Evolutionary conservation across 495 filamentous ascomycete species (phyloP), one percentile per base, ranked within the genome.

Genomic region (Hypoxylon trugodes): DNA sequence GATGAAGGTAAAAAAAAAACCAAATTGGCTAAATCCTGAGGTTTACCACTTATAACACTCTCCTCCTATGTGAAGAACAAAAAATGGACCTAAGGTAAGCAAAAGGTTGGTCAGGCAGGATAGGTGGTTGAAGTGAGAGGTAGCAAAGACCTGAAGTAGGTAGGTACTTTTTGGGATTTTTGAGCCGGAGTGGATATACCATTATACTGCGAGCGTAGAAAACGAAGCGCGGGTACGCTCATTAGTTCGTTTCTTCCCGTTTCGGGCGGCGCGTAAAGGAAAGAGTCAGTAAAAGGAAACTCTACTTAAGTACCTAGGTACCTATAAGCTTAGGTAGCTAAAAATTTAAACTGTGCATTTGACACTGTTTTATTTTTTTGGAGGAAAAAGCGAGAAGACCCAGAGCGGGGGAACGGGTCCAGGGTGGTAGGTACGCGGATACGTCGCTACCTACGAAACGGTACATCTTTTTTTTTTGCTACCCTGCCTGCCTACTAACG

Each of bases 331-430:
- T n/a, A n/a, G n/a, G n/a, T n/a, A n/a, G n/a, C n/a, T n/a, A n/a
- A n/a, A n/a, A n/a, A n/a, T n/a, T n/a, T n/a, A n/a, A n/a, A n/a
- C n/a, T n/a, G n/a, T n/a, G n/a, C n/a, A n/a, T n/a, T n/a, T n/a
- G n/a, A n/a, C n/a, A n/a, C n/a, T n/a, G n/a, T n/a, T n/a, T n/a
- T n/a, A n/a, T n/a, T n/a, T n/a, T n/a, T n/a, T n/a, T n/a, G n/a
- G n/a, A n/a, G n/a, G n/a, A n/a, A n/a, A n/a, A n/a, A n/a, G n/a
- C n/a, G n/a, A n/a, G 2, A 42, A 21, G 50, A 45, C 55, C 49
- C 56, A 66, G 46, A 66, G 63, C 63, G 63, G 63, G 63, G 63
- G 63, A 57, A 56, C 56, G 16, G 26, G 38, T n/a, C n/a, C 50
- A 49, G 38, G 48, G 55, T 38, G 28, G 28, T 30, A n/a, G n/a